Conservation (phyloP, 1,284 basidiomycete species). For the Naganishia liquefaciens region DNA sequence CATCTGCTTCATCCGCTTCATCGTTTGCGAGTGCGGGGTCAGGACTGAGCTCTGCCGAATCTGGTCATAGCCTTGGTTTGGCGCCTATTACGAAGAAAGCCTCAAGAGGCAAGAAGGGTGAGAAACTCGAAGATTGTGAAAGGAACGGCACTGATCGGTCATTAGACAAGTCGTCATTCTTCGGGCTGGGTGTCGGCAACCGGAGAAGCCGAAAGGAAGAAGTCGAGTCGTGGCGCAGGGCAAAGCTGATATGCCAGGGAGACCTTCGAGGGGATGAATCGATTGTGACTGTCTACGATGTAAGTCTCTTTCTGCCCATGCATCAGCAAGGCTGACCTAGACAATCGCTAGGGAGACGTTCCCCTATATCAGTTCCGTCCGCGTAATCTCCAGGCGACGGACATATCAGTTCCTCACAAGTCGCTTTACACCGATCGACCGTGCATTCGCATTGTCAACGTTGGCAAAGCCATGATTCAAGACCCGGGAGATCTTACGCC, state of each 20-base stretch:
- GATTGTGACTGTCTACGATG: conserved; percentile 14
- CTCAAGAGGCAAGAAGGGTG: conserved; percentile 19
- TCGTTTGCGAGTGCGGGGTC: too few relatives aligned
- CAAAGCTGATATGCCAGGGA: conserved; percentile 16
- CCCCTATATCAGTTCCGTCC: conserved; percentile 17
- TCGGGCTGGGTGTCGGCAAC: conserved; percentile 17
- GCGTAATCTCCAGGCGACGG: conserved; percentile 9
- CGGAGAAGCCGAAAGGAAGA: conserved; percentile 23
- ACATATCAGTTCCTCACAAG: conserved; percentile 25
- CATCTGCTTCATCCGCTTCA: background rate
- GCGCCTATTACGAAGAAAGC: background rate
- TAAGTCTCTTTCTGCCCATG: background rate
- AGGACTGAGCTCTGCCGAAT: background rate
- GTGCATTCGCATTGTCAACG: conserved; percentile 20
- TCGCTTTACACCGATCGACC: conserved; percentile 15
- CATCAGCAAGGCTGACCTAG: background rate
- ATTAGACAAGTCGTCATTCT: conserved; percentile 18
- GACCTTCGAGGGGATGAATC: conserved; percentile 17
- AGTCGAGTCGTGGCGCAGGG: conserved; percentile 20
- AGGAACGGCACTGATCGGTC: background rate
- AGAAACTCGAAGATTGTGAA: background rate
- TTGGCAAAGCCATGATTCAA: conserved; percentile 6
- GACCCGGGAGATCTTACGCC: conserved; percentile 1
- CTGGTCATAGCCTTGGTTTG: background rate
- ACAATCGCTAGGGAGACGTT: conserved; percentile 2